These are phyloP conservation scores for Rhizopus microsporus DNA, from an alignment of 371 early-diverging fungal genomes.

Conservation along the genomic window DNA sequence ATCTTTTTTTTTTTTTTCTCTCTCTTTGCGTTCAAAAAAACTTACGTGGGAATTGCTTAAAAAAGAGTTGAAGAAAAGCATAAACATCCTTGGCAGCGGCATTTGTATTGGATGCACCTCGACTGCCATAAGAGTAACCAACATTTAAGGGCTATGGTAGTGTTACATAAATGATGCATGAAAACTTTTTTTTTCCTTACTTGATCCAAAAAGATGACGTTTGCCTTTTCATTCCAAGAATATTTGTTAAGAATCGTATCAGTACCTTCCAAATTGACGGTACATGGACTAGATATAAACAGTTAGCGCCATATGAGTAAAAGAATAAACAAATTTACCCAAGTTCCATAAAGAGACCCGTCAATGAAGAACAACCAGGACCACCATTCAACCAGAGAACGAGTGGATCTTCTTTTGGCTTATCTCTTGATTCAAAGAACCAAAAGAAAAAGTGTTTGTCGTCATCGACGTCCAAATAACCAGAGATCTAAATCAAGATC, in stretches of 20 bases:
- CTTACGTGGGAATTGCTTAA: slow-evolving; percentile 52
- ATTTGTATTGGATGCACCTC: slow-evolving; percentile 49
- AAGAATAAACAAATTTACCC: slow-evolving; percentile 39
- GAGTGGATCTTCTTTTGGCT: slow-evolving; percentile 67
- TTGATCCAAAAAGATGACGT: slow-evolving; percentile 79
- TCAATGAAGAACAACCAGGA: slow-evolving; percentile 80
- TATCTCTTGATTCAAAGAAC: slow-evolving; percentile 80
- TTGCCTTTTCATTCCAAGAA: slow-evolving; percentile 78
- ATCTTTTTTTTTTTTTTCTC: no score
- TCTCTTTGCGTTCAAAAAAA: neutral
- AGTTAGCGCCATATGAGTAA: neutral
- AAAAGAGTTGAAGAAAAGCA: slow-evolving; percentile 74
- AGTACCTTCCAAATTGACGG: slow-evolving; percentile 63
- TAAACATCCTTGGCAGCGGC: slow-evolving; percentile 76
- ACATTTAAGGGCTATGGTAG: slow-evolving; percentile 65
- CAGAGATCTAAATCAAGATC: slow-evolving; percentile 53
- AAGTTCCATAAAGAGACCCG: slow-evolving; percentile 75
- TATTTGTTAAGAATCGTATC: slow-evolving; percentile 54
- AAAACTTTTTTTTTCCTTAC: slow-evolving; percentile 19
- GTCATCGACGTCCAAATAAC: slow-evolving; percentile 71
- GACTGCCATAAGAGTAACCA: slow-evolving; percentile 72
- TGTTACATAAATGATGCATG: neutral
- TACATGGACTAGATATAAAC: slow-evolving; percentile 55
- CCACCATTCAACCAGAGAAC: slow-evolving; percentile 80
- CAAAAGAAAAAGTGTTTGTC: slow-evolving; percentile 70